phyloP scores from a whole-genome alignment of 345 rosid species.

The Syzygium aqueum region DNA sequence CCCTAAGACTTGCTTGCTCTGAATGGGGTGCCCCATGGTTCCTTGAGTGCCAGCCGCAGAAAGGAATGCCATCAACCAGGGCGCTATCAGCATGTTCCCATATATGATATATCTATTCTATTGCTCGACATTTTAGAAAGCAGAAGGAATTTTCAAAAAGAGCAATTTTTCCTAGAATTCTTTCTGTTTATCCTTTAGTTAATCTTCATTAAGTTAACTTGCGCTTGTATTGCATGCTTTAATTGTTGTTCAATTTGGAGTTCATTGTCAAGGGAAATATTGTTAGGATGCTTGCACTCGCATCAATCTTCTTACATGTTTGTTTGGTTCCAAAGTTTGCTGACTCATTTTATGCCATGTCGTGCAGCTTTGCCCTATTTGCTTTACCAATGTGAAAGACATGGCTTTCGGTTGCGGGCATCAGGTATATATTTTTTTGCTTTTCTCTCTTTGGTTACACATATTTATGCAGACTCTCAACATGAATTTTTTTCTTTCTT shows the following conservation, averaged over 20 bases:
- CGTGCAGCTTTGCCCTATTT: conserved; percentile 80
- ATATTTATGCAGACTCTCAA: background rate
- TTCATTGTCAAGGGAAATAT: background rate
- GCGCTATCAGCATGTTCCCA: background rate
- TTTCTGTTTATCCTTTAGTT: background rate
- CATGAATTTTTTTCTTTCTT: background rate
- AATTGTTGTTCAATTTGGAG: background rate
- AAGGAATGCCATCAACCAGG: conserved; percentile 8
- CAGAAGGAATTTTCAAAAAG: background rate
- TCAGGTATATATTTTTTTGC: conserved; percentile 43
- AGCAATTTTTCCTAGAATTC: background rate
- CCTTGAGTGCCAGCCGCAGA: conserved; percentile 4
- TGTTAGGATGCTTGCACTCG: background rate
- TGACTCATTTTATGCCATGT: background rate
- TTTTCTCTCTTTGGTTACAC: background rate
- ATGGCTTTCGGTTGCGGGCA: conserved; percentile 99
- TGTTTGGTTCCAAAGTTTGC: background rate
- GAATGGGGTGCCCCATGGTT: conserved; percentile 3
- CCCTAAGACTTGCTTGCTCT: conserved; percentile 2
- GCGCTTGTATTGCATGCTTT: background rate
- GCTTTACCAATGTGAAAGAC: conserved; percentile 58
- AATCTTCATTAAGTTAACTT: background rate
- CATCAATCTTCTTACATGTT: background rate
- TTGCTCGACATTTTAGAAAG: background rate
- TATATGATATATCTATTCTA: background rate